phyloP scores from a whole-genome alignment of 2,329 filamentous ascomycete genomes.

The Lasiodiplodia citricola region DNA sequence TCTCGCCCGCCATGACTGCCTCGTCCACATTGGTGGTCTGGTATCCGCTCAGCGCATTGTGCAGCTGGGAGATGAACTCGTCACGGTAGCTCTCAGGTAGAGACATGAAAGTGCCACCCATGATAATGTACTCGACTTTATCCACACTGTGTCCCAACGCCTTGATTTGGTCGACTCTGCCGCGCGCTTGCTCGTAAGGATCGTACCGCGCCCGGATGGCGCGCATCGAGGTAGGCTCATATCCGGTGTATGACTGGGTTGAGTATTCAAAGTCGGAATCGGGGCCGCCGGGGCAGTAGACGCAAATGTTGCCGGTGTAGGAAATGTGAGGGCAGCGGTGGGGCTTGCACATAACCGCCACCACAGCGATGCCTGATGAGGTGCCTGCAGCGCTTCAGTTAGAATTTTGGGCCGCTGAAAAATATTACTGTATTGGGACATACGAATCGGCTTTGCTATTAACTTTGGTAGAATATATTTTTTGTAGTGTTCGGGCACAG shows the following conservation, averaged over 20 bases:
- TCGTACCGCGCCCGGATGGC: constrained; percentile 97
- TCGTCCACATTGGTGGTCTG: constrained; percentile 94
- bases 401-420: background rate
- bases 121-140: constrained; percentile 99
- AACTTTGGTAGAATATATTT: constrained; percentile 97
- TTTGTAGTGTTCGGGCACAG: constrained; percentile 99
- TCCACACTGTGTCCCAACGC: constrained; percentile 95
- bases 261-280: constrained; percentile 99
- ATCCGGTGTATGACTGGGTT: constrained; percentile 97
- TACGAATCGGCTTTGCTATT: constrained; percentile 94
- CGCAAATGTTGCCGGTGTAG: constrained; percentile 98
- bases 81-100: constrained; percentile 87
- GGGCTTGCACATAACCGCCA: constrained; percentile 99
- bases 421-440: constrained; percentile 35
- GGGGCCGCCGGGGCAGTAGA: constrained; percentile 96
- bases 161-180: constrained; percentile 95
- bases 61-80: constrained; percentile 91
- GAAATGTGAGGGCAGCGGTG: constrained; percentile 97
- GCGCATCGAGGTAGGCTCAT: constrained; percentile 98
- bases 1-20: constrained; percentile 89
- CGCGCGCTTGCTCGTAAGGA: constrained; percentile 95
- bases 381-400: constrained; percentile 64
- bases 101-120: constrained; percentile 99
- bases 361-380: constrained; percentile 95
- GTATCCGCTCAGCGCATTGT: constrained; percentile 96